Conservation (phyloP, 768 basidiomycete genomes). For the Agrocybe pediades region DNA sequence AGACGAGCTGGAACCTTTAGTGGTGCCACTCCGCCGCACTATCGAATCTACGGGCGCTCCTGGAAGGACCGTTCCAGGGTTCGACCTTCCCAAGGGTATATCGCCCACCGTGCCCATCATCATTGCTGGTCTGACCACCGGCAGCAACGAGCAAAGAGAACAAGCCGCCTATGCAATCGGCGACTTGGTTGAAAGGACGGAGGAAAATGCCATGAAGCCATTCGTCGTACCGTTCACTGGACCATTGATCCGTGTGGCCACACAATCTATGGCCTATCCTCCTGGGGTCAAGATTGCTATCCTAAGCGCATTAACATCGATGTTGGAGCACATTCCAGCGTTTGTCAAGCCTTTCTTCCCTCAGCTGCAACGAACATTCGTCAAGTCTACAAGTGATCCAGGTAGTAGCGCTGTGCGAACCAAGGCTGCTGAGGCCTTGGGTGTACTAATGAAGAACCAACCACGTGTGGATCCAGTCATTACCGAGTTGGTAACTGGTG, state of each 20-base stretch:
- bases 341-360: slow-evolving; percentile 99
- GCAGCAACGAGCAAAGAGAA: slow-evolving; percentile 93
- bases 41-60: slow-evolving; percentile 86
- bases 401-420: slow-evolving; percentile 77
- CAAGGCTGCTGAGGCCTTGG: slow-evolving; percentile 83
- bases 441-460: slow-evolving; percentile 88
- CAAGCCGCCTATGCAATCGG: slow-evolving; percentile 95
- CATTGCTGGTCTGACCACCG: slow-evolving; percentile 90
- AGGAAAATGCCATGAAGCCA: slow-evolving; percentile 83
- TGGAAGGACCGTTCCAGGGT: slow-evolving; percentile 80
- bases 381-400: slow-evolving; percentile 87
- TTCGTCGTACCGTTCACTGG: slow-evolving; percentile 96
- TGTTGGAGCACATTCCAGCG: slow-evolving; percentile 82
- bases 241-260: slow-evolving; percentile 92
- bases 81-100: slow-evolving; percentile 82
- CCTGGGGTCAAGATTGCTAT: slow-evolving; percentile 94
- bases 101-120: slow-evolving; percentile 84
- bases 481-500: slow-evolving; percentile 76
- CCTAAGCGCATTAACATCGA: slow-evolving; percentile 78
- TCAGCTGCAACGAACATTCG: slow-evolving; percentile 93
- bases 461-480: slow-evolving; percentile 93
- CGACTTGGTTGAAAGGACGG: slow-evolving; percentile 90
- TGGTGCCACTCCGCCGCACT: slow-evolving; percentile 84
- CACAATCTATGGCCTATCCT: slow-evolving; percentile 86
- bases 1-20: slow-evolving; percentile 89